phyloP scores from a whole-genome alignment of 768 basidiomycete species.

The Ramaria rubella region DNA sequence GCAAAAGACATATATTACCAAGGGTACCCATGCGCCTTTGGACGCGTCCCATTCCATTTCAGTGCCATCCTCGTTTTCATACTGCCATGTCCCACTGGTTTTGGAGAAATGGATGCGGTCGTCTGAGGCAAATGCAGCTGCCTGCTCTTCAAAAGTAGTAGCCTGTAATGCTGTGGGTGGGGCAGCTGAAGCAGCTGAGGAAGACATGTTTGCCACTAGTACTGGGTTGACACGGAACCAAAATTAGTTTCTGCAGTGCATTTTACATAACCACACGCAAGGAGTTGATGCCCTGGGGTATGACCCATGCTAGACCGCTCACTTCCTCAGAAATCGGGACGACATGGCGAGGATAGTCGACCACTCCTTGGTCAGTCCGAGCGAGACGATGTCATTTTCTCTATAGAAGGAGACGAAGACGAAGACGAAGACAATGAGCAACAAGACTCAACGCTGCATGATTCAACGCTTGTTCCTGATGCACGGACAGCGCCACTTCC shows the following conservation, averaged over 20 bases:
- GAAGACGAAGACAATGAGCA: constrained; percentile 29
- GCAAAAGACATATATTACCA: constrained; percentile 40
- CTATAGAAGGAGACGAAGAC: constrained; percentile 48
- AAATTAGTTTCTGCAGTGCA: background rate
- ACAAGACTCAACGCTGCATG: constrained; percentile 27
- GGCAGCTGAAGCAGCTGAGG: constrained; percentile 11
- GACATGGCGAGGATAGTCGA: constrained; percentile 39
- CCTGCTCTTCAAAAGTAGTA: constrained; percentile 48
- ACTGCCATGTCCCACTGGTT: constrained; percentile 71
- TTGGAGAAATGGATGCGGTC: constrained; percentile 79
- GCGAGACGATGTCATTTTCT: constrained; percentile 41
- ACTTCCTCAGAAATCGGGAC: constrained; percentile 2
- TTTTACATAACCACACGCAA: background rate
- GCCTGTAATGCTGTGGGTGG: constrained; percentile 47
- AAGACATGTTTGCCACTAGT: background rate
- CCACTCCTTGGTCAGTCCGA: constrained; percentile 45
- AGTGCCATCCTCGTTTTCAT: constrained; percentile 84
- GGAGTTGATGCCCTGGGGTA: background rate
- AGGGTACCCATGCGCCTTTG: constrained; percentile 75
- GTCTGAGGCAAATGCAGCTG: constrained; percentile 71
- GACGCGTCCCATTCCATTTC: constrained; percentile 82
- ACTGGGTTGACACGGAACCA: background rate
- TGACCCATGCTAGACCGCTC: constrained; percentile 1
- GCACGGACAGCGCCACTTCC: constrained; percentile 22
- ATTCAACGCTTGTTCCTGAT: background rate